A percentile compares a stretch with the other conserved stretches of the same genome.
Conservation (phyloP, 371 early-diverging fungal species). For the Fennellomyces sp. region DNA sequence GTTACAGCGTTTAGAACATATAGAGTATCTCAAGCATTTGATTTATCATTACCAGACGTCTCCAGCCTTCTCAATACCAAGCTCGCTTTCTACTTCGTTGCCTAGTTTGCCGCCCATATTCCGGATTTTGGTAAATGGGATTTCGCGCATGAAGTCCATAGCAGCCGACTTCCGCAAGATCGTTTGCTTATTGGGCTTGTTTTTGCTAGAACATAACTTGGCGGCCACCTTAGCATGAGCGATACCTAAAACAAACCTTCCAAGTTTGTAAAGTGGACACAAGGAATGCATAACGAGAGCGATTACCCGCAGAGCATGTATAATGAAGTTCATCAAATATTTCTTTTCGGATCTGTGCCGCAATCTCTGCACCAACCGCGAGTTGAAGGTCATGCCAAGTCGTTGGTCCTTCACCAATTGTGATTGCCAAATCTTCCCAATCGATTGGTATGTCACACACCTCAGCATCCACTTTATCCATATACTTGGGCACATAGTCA, state of each 20-base stretch:
- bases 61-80: conserved; percentile 55
- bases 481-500: conserved; percentile 40
- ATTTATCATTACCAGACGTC: conserved; percentile 46
- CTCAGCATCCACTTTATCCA: conserved; percentile 27
- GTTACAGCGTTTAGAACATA: background rate
- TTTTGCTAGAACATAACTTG: conserved; percentile 81
- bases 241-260: conserved; percentile 49
- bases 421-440: conserved; percentile 36
- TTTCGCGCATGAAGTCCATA: conserved; percentile 57
- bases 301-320: conserved; percentile 81
- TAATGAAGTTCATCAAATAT: conserved; percentile 75
- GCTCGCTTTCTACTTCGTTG: conserved; percentile 60
- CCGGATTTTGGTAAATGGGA: conserved; percentile 77
- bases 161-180: conserved; percentile 60
- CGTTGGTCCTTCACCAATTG: conserved; percentile 16
- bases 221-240: conserved; percentile 85
- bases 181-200: conserved; percentile 91
- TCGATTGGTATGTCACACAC: conserved; percentile 27
- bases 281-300: too few relatives aligned
- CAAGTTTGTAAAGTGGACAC: background rate
- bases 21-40: background rate
- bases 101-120: conserved; percentile 93
- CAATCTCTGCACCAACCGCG: conserved; percentile 71
- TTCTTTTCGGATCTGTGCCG: conserved; percentile 65
- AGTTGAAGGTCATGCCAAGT: conserved; percentile 75